Conservation (phyloP, 306 rosid species). For the Pachyrhizus erosus region DNA sequence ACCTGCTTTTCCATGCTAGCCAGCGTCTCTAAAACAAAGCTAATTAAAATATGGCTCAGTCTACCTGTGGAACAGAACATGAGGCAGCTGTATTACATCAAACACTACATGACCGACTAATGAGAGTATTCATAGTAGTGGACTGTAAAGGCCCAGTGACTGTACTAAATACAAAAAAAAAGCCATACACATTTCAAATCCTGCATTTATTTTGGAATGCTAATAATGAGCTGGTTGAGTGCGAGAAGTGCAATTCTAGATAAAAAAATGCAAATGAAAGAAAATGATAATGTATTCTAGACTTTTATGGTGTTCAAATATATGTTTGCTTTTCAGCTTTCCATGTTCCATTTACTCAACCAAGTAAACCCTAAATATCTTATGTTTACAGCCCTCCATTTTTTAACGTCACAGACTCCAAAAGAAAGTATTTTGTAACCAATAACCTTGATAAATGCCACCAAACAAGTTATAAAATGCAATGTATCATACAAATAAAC, state of each 20-base stretch:
- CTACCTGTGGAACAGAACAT: constrained; percentile 4
- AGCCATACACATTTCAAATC: background rate
- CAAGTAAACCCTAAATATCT: background rate
- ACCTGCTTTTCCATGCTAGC: no score
- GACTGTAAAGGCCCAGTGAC: constrained; percentile 20
- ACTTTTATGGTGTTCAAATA: background rate
- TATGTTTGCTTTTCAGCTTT: background rate
- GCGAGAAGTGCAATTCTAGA: constrained; percentile 8
- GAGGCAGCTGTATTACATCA: constrained; percentile 5
- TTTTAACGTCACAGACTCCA: constrained; percentile 8
- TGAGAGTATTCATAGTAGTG: background rate
- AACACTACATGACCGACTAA: background rate
- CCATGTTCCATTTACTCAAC: background rate
- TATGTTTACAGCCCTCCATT: background rate
- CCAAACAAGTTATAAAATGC: constrained; percentile 10
- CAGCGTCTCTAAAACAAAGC: background rate
- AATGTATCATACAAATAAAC: background rate
- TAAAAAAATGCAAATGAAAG: background rate
- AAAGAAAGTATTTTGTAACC: background rate
- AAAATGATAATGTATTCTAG: constrained; percentile 12
- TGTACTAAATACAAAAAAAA: background rate
- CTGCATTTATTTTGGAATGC: constrained; percentile 13
- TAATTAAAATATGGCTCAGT: constrained; percentile 18
- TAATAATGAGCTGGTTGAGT: constrained; percentile 4
- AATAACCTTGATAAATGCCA: background rate